Evolutionary conservation across 192 early-diverging fungal species (phyloP), one percentile per base, ranked within the genome.

Genomic region (Podila epicladia): DNA sequence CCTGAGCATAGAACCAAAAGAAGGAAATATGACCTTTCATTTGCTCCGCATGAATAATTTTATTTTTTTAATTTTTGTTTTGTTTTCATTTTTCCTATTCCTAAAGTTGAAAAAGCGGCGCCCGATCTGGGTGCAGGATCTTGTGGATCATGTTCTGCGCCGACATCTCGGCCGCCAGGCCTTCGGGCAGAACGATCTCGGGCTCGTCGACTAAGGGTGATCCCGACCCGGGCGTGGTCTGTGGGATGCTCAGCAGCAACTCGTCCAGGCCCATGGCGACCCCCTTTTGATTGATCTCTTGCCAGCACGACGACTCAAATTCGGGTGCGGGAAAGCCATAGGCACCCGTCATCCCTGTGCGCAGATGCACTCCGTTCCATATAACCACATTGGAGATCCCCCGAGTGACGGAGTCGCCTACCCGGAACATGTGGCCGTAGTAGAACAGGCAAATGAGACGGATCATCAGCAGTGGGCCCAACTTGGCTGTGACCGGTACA

Each of bases 311-410:
- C 11, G 5, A 50, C 41, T 84, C 83, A 63, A 69, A 84, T 9
- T 71, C 63, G 5, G 73, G 65, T 13, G 77, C 83, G 5, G 83
- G 83, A 48, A 73, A 84, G n/a, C 83, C 83, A 67, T 63, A 76
- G 2, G 33, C 38, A 7, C 83, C 83, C 58, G 66, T 69, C 60
- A 82, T 68, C 3, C 49, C 13, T 1, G 83, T 84, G 9, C 78
- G 64, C 15, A 82, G 41, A 70, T 84, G 83, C 12, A 84, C 70
- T 0, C 83, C 83, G 33, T 84, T 84, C 83, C 83, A 84, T 7
- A 66, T 55, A 9, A 75, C 74, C 17, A 75, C 70, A 57, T 84
- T 75, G 20, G 68, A 26, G 6, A 62, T 19, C 0, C 65, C 65
- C 5, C 77, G 66, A 2, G 83, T 82, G 13, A 84, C 38, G 1